phyloP scores from a whole-genome alignment of 1,284 basidiomycete species.

The Phaffia rhodozyma region DNA sequence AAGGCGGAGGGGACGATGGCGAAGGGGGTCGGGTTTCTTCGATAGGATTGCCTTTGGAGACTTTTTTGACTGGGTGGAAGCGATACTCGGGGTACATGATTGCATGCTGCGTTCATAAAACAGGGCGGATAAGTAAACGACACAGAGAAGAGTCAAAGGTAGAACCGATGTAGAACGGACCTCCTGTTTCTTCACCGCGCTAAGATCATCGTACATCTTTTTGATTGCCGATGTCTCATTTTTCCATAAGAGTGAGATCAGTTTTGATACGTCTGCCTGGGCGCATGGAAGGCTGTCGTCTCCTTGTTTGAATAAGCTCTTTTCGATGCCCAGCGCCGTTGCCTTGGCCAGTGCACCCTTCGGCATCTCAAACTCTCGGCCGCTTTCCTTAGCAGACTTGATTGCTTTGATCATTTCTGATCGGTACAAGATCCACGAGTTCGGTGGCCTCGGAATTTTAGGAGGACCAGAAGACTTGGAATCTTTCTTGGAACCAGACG shows the following conservation, averaged over 20 bases:
- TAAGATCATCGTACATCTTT: constrained; percentile 54
- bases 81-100: constrained; percentile 52
- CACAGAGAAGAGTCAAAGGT: background rate
- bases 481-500: no score
- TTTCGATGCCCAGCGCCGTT: background rate
- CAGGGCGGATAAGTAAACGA: background rate
- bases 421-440: constrained; percentile 81
- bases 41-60: no score
- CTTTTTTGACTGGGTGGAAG: no score
- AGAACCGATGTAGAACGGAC: constrained; percentile 26
- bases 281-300: background rate
- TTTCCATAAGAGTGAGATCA: constrained; percentile 60
- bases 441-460: no score
- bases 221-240: constrained; percentile 44
- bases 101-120: constrained; percentile 39
- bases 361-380: constrained; percentile 2
- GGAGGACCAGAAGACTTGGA: no score
- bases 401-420: constrained; percentile 47
- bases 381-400: constrained; percentile 7
- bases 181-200: constrained; percentile 53
- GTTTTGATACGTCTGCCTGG: constrained; percentile 56
- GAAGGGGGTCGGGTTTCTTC: no score
- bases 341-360: background rate
- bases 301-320: background rate
- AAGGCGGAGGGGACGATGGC: no score